A percentile compares a stretch with the other conserved stretches of the same genome.
Conservation (phyloP, 2,329 filamentous ascomycete species). For the Alternaria consortialis region DNA sequence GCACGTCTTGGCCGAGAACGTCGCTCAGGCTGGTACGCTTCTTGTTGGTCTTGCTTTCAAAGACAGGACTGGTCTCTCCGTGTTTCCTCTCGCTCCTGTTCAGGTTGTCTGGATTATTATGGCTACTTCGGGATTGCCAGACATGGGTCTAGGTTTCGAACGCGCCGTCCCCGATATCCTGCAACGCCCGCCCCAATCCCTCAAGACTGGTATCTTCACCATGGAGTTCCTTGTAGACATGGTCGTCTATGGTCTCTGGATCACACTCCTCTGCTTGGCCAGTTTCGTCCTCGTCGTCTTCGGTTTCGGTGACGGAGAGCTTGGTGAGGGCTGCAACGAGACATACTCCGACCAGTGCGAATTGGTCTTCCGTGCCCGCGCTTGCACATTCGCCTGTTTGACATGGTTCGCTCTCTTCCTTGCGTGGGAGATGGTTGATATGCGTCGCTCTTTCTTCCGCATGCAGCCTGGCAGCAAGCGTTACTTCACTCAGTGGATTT, state of each 20-base stretch:
- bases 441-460: constrained; percentile 77
- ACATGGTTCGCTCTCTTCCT: constrained; percentile 81
- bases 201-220: constrained; percentile 52
- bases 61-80: constrained; percentile 73
- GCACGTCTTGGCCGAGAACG: constrained; percentile 78
- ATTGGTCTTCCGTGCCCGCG: constrained; percentile 63
- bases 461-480: constrained; percentile 71
- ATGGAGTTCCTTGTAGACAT: constrained; percentile 51
- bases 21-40: constrained; percentile 82
- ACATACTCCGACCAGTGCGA: constrained; percentile 43
- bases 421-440: constrained; percentile 80
- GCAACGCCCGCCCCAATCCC: constrained; percentile 74
- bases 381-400: constrained; percentile 76
- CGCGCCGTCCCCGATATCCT: constrained; percentile 79
- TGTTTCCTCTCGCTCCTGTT: constrained; percentile 85
- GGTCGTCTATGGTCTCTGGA: constrained; percentile 51
- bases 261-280: constrained; percentile 41
- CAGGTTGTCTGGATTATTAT: constrained; percentile 96
- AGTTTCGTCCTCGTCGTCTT: constrained; percentile 50
- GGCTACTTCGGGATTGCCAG: constrained; percentile 79
- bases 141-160: constrained; percentile 87
- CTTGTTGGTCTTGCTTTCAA: constrained; percentile 85
- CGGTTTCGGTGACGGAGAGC: constrained; percentile 44
- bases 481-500: constrained; percentile 64
- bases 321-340: constrained; percentile 49